Evolutionary conservation across 2,329 filamentous ascomycete genomes (phyloP).

Genomic region (Ceratocystis huliohia): DNA sequence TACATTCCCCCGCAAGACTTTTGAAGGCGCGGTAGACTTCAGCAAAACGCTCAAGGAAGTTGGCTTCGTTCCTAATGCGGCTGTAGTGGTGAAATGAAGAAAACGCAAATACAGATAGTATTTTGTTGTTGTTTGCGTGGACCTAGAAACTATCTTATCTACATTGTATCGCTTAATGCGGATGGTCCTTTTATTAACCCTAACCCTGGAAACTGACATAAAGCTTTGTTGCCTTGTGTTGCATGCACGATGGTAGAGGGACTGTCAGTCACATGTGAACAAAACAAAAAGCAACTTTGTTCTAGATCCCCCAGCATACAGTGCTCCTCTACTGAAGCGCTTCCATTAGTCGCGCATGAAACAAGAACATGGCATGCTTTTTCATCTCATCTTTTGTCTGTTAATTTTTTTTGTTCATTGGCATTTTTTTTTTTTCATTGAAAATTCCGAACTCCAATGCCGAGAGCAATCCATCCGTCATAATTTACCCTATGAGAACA

Average conservation of each 20-base stretch:
- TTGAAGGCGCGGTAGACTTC: constrained; percentile 56
- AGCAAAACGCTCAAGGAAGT: constrained; percentile 87
- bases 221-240: not conserved
- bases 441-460: constrained; percentile 33
- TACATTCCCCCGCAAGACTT: constrained; percentile 79
- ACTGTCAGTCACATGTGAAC: not conserved
- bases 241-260: not conserved
- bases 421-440: constrained; percentile 27
- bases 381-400: constrained; percentile 3
- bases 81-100: constrained; percentile 55
- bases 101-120: not conserved
- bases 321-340: too few species aligned
- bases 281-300: not conserved
- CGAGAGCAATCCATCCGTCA: constrained; percentile 34
- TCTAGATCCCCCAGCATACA: too few species aligned
- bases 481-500: constrained; percentile 31
- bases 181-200: not conserved
- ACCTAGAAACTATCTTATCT: not conserved
- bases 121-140: not conserved
- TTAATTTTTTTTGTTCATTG: constrained; percentile 23
- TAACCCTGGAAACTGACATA: not conserved
- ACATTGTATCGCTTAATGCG: not conserved
- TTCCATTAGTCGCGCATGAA: too few species aligned
- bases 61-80: constrained; percentile 80
- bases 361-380: not conserved